Conservation (phyloP, 345 rosid species). For the Ceriops tagal region DNA sequence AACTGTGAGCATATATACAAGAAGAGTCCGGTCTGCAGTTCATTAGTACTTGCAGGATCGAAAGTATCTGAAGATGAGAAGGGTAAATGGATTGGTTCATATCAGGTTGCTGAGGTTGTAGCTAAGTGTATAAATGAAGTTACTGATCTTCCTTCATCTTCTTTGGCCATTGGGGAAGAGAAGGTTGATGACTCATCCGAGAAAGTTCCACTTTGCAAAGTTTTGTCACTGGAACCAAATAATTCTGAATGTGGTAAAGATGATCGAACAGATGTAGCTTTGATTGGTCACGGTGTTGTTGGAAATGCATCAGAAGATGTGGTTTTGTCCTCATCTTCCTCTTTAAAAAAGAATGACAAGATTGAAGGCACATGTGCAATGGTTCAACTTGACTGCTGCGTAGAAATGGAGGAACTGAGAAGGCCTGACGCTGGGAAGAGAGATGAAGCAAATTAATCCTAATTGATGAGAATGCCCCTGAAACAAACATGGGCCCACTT, state of each 20-base stretch:
- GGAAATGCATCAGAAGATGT: no score
- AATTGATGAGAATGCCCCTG: neutral
- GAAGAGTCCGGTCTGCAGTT: conserved; percentile 11
- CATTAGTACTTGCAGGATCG: neutral
- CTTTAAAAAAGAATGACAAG: neutral
- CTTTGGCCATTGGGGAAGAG: neutral
- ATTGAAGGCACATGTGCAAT: neutral
- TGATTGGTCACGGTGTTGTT: neutral
- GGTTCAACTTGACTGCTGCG: neutral
- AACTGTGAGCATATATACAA: conserved; percentile 5
- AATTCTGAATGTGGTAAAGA: neutral
- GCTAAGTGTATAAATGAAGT: neutral
- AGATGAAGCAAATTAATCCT: neutral
- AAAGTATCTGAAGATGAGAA: neutral
- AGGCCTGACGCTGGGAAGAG: neutral
- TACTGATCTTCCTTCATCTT: neutral
- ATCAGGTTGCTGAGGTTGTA: neutral
- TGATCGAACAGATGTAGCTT: neutral
- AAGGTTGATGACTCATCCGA: no score
- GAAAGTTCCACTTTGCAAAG: no score
- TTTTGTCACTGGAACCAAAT: neutral
- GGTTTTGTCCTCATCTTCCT: neutral
- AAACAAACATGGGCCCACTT: neutral
- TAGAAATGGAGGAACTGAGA: neutral
- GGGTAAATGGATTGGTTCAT: neutral